Percentiles rank a stretch among this genome's conserved stretches.
phyloP scores from a whole-genome alignment of 2,329 filamentous ascomycete genomes.

The Fusarium xyrophilum region DNA sequence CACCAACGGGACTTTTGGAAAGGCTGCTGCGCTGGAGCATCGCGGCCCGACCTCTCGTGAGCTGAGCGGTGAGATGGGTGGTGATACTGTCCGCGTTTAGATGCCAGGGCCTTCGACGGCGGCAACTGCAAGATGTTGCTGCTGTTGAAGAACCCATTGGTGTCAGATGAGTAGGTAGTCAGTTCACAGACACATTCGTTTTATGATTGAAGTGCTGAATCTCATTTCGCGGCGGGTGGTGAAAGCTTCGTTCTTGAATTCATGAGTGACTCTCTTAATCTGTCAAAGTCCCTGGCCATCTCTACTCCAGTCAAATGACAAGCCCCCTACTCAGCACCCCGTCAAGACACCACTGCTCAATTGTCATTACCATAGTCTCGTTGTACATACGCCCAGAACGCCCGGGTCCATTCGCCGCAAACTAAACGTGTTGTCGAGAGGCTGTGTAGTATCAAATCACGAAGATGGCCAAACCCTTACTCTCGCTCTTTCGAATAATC shows the following conservation, averaged over 20 bases:
- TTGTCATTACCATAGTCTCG: neutral
- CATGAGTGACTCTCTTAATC: slow-evolving; percentile 1
- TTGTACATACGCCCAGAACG: slow-evolving; percentile 2
- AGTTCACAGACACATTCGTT: slow-evolving; percentile 10
- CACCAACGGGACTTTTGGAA: slow-evolving; percentile 39
- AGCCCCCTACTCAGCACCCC: neutral
- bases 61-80: slow-evolving; percentile 67
- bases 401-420: neutral
- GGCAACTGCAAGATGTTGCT: slow-evolving; percentile 13
- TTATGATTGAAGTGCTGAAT: neutral
- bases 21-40: slow-evolving; percentile 41
- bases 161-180: slow-evolving; percentile 5
- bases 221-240: slow-evolving; percentile 10
- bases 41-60: slow-evolving; percentile 62
- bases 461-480: neutral
- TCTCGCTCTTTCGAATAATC: slow-evolving; percentile 41
- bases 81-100: slow-evolving; percentile 57
- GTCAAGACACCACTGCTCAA: neutral
- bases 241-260: slow-evolving; percentile 4
- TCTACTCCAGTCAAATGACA: neutral
- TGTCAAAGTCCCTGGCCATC: neutral
- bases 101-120: slow-evolving; percentile 6
- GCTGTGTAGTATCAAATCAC: neutral
- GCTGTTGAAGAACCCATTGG: slow-evolving; percentile 21
- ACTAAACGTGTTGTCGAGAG: neutral